Conservation (phyloP, 2,329 filamentous ascomycete genomes). For the Cryphonectria parasitica region DNA sequence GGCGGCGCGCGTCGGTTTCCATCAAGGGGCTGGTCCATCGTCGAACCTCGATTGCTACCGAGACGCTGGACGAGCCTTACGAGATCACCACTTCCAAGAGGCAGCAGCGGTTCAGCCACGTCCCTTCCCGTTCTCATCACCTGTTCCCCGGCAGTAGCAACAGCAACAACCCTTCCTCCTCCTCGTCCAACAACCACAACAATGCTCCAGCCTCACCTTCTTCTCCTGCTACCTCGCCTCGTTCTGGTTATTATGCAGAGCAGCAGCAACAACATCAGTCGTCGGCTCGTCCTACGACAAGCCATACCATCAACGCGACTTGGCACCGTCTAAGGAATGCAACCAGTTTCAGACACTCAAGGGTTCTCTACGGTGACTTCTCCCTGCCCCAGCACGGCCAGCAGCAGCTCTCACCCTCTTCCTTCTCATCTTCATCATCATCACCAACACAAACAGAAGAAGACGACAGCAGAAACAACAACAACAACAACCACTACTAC, state of each 20-base stretch:
- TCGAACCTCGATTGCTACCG: constrained; percentile 46
- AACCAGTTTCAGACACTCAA: constrained; percentile 45
- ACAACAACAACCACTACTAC: constrained; percentile 26
- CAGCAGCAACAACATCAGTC: constrained; percentile 26
- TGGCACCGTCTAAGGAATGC: constrained; percentile 27
- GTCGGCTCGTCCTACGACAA: constrained; percentile 38
- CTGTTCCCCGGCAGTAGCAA: not conserved
- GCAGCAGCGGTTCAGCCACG: constrained; percentile 24
- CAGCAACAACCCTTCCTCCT: not conserved
- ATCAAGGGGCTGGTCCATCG: constrained; percentile 57
- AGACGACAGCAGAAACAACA: not conserved
- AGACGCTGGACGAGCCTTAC: constrained; percentile 19
- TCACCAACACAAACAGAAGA: not conserved
- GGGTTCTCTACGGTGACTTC: constrained; percentile 48
- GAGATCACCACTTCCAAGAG: constrained; percentile 33
- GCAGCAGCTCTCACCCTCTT: constrained; percentile 8
- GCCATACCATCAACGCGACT: constrained; percentile 46
- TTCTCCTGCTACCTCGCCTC: constrained; percentile 10
- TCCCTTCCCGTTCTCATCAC: constrained; percentile 26
- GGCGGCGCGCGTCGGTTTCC: constrained; percentile 60
- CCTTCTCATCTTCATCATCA: not conserved
- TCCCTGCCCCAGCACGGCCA: constrained; percentile 31
- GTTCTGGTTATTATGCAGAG: not conserved
- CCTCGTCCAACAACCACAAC: constrained; percentile 16
- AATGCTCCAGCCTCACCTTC: not conserved